Base-by-base conservation (phyloP, 2,329 filamentous ascomycete species). In the Aciculosporium take region DNA sequence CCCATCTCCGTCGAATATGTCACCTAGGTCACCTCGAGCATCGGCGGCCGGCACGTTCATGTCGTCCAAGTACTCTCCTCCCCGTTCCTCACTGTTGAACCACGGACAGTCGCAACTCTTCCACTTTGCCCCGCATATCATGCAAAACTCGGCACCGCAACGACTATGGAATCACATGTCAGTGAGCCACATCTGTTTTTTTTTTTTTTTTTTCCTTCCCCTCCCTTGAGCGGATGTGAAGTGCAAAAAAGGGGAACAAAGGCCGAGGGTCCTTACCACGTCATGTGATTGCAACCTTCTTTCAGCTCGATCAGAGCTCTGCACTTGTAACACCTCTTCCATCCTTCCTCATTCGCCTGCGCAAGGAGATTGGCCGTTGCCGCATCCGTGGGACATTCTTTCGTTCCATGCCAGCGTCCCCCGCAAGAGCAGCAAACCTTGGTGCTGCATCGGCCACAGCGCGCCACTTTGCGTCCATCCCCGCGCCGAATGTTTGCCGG, bases 231-330 rank as follows among this genome's bases (percentile, higher is more conserved):
- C n/a, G n/a, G n/a, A n/a, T n/a, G n/a, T n/a, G n/a, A n/a, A n/a
- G n/a, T n/a, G n/a, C n/a, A n/a, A n/a, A n/a, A n/a, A n/a, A n/a
- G n/a, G n/a, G n/a, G n/a, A n/a, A n/a, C n/a, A n/a, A n/a, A n/a
- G n/a, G n/a, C n/a, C n/a, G n/a, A n/a, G 28, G 21, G 2, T 21
- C 12, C 75, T 61, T 66, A 84, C 80, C 86, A 94, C 23, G 77
- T 86, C 76, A 93, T 89, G 56, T 89, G 86, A 61, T 89, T 88
- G 60, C 82, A 87, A 34, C 85, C 85, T 58, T 89, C 83, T 50
- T 81, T 81, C 38, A 86, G 64, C 58, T 93, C 83, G 34, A 93
- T 81, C 66, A 84, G 70, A 30, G 73, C 68, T 48, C 72, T 75
- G 62, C 87, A 94, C 47, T 69, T 77, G 55, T 78, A 79, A 57